phyloP scores from a whole-genome alignment of 805 yeast species.

The Cyberlindnera xylosilytica region DNA sequence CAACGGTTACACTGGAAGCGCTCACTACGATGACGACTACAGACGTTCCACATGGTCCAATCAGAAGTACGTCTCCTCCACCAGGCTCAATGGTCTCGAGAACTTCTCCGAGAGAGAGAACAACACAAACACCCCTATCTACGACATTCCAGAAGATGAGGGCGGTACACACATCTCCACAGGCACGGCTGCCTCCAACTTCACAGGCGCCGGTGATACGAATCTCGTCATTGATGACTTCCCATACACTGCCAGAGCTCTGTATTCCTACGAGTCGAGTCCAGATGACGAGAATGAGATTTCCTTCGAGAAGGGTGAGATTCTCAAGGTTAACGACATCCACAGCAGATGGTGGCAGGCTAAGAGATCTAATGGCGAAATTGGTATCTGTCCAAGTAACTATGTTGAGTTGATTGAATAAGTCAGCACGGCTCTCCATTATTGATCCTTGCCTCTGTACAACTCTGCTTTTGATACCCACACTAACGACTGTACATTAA shows the following conservation, averaged over 20 bases:
- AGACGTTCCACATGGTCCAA: constrained; percentile 22
- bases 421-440: no score
- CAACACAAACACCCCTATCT: constrained; percentile 18
- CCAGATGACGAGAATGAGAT: constrained; percentile 92
- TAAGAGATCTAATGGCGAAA: constrained; percentile 80
- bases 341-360: constrained; percentile 99
- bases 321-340: constrained; percentile 87
- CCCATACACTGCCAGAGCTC: constrained; percentile 82
- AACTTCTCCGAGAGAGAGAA: constrained; percentile 35
- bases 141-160: constrained; percentile 16
- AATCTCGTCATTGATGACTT: constrained; percentile 44
- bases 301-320: constrained; percentile 85
- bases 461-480: background rate
- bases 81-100: constrained; percentile 60
- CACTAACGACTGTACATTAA: background rate
- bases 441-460: background rate
- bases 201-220: constrained; percentile 14
- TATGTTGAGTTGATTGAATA: constrained; percentile 73
- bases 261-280: constrained; percentile 84
- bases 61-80: constrained; percentile 42
- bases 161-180: constrained; percentile 23
- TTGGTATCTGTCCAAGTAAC: constrained; percentile 95
- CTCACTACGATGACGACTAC: constrained; percentile 10
- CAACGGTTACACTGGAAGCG: constrained; percentile 10
- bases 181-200: constrained; percentile 14